Base-by-base conservation (phyloP, 768 basidiomycete species). In the Gautieria morchelliformis region DNA sequence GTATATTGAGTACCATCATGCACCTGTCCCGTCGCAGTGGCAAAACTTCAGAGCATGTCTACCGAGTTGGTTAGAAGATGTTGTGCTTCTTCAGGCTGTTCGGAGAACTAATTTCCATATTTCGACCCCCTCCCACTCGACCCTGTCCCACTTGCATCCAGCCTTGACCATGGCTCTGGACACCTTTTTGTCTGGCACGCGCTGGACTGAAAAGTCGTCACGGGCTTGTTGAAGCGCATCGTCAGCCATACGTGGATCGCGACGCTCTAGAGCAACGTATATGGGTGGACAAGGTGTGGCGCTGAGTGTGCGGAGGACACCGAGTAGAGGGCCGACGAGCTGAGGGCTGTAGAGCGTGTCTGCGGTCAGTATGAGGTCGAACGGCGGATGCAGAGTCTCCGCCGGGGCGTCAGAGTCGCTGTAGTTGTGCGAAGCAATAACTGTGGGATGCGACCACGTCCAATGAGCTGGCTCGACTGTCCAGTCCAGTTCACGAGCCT, bases 121-220 rank as follows among this genome's bases (percentile, higher is more conserved):
- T 70, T 93, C 89, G 24, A 93, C 75, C 4, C 78, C 88, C 22
- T 85, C 86, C 87, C 89, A 93, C 52, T 90, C 89, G 6, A 76
- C 75, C 63, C 70, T 75, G 12, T 71, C 70, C 89, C 89, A 92
- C 3, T 71, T 68, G 41, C 80, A 66, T 3, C 80, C 79, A 12
- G 72, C 74, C 62, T 80, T 83, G 56, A 75, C 76, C 60, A 91
- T 70, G 4, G 80, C 79, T 63, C 82, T 85, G 37, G 68, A 68
- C 14, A 93, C 63, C 65, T 83, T 85, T 39, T 71, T 77, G 17
- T 71, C 74, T 1, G 81, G 77, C 20, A 94, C 72, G 10, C 80
- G 81, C 47, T 78, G 76, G 14, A 81, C 70, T 6, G 70, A 65
- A 65, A 90, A 85, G 5, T 76, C 67, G 19, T 72, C 62, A 44